These are phyloP conservation scores for Hyphopichia wangnamkhiaoensis DNA, from an alignment of 1,139 yeast genomes.

Conservation along the genomic window DNA sequence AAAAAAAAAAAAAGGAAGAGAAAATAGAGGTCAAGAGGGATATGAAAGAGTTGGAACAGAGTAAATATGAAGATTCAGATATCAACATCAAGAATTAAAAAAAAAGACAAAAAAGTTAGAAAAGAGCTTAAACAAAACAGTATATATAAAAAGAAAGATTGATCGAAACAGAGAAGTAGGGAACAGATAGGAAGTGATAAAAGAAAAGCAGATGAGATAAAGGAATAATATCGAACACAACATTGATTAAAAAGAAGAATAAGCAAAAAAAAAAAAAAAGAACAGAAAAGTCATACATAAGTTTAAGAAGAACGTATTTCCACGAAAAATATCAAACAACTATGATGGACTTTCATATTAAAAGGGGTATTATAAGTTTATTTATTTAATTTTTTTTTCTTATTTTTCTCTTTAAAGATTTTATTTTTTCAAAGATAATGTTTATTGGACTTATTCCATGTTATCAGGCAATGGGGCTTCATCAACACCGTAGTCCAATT, in stretches of 20 bases:
- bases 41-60: background rate
- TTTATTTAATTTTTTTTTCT: conserved; percentile 4
- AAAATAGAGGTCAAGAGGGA: no score
- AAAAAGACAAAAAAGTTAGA: background rate
- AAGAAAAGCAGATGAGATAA: no score
- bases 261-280: conserved; percentile 8
- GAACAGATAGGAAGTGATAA: no score
- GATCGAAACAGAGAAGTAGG: background rate
- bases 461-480: conserved; percentile 62
- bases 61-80: background rate
- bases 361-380: no score
- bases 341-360: no score
- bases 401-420: conserved; percentile 41
- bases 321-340: no score
- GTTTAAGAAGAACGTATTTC: no score
- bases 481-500: conserved; percentile 60
- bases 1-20: background rate
- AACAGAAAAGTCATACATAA: conserved; percentile 8
- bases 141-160: no score
- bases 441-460: conserved; percentile 37
- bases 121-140: no score
- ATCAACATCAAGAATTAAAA: conserved; percentile 1
- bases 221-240: no score
- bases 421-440: conserved; percentile 48
- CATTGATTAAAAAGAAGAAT: conserved; percentile 5